Evolutionary conservation across 495 filamentous ascomycete species (phyloP).

Genomic region (Ramalina intermedia): DNA sequence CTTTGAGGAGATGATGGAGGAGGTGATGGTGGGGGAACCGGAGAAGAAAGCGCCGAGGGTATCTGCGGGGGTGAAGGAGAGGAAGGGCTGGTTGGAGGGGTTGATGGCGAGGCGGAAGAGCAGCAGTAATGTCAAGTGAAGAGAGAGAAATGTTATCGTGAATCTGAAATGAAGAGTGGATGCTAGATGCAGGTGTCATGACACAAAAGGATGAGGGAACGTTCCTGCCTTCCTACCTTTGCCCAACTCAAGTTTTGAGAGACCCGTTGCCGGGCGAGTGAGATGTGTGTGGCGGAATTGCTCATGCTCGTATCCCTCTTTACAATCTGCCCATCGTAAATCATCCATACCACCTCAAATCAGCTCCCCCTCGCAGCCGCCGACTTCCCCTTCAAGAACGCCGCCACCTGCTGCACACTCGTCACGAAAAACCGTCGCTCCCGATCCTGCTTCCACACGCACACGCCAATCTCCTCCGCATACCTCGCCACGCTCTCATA

Average conservation of each 20-base stretch:
- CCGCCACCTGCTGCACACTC: conserved; percentile 66
- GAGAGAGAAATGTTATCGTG: no score
- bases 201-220: not conserved
- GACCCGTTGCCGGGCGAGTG: not conserved
- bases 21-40: conserved; percentile 10
- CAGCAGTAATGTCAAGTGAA: not conserved
- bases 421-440: conserved; percentile 80
- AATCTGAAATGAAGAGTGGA: no score
- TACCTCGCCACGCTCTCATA: conserved; percentile 63
- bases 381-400: conserved; percentile 54
- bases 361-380: conserved; percentile 14
- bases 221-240: no score
- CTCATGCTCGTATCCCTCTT: not conserved
- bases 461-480: conserved; percentile 83
- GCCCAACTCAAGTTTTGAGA: not conserved
- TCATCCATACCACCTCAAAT: not conserved
- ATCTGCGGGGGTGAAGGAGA: conserved; percentile 1
- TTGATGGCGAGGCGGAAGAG: conserved; percentile 8
- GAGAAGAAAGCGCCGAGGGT: not conserved
- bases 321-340: no score
- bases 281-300: not conserved
- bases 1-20: not conserved
- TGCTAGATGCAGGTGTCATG: no score
- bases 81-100: conserved; percentile 8
- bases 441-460: conserved; percentile 69